Percentiles rank a stretch among this genome's conserved stretches.
These are phyloP conservation scores for Nannizziopsis arthrosporioides DNA, from an alignment of 2,329 filamentous ascomycete species.

Conservation along the genomic window DNA sequence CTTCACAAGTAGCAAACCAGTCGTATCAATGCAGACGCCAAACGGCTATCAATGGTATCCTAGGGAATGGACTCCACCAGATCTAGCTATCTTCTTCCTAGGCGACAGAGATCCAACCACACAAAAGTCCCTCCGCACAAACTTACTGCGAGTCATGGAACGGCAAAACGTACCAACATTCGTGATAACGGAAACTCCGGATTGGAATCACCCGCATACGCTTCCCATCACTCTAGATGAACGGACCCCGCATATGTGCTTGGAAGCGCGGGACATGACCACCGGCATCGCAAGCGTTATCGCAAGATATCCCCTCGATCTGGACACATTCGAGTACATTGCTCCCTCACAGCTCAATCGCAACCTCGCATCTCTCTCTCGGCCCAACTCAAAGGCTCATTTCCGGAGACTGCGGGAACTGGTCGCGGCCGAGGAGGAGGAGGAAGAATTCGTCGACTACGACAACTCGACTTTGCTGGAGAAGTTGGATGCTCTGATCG, in stretches of 20 bases:
- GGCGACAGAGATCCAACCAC: conserved; percentile 26
- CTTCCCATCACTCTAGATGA: conserved; percentile 29
- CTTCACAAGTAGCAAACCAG: conserved; percentile 31
- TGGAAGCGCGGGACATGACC: conserved; percentile 29
- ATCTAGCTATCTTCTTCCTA: conserved; percentile 37
- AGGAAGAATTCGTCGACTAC: too few species aligned
- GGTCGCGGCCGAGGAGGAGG: too few species aligned
- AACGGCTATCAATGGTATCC: conserved; percentile 28
- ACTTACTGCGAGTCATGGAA: conserved; percentile 32
- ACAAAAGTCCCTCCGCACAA: conserved; percentile 22
- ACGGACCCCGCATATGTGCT: conserved; percentile 33
- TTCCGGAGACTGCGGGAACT: neutral
- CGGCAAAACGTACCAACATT: conserved; percentile 36
- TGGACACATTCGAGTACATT: conserved; percentile 39
- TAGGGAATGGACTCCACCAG: conserved; percentile 34
- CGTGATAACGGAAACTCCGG: conserved; percentile 34
- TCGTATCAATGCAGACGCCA: conserved; percentile 29
- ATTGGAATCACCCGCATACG: conserved; percentile 29
- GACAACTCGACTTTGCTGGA: neutral
- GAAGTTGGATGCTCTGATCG: neutral
- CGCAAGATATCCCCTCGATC: conserved; percentile 35
- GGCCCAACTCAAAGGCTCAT: conserved; percentile 16
- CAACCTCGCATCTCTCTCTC: conserved; percentile 35
- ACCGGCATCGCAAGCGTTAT: conserved; percentile 27
- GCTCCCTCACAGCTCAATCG: conserved; percentile 37